Percentiles rank a stretch among this genome's conserved stretches.
phyloP scores from a whole-genome alignment of 139 green algal species.

The Yamagishiella unicocca region DNA sequence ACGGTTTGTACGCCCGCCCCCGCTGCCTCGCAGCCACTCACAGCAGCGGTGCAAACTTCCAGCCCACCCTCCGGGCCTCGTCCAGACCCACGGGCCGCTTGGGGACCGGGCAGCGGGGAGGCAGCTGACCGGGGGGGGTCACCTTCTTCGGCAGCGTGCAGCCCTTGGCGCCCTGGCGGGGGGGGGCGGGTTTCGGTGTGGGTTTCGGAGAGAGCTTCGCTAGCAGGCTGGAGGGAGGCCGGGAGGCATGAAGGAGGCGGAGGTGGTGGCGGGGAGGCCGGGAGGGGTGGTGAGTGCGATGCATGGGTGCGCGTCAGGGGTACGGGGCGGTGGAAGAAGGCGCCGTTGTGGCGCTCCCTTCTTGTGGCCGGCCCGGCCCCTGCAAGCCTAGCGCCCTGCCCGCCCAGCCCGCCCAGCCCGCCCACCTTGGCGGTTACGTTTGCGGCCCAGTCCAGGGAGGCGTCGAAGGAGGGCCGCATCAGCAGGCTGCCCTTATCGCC shows the following conservation, averaged over 20 bases:
- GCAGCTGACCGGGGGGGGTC: neutral
- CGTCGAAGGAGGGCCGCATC: constrained; percentile 26
- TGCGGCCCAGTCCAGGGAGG: constrained; percentile 42
- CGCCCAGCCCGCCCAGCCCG: neutral
- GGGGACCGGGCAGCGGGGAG: constrained; percentile 28
- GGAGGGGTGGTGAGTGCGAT: no score
- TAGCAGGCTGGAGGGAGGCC: no score
- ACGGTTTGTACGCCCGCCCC: no score
- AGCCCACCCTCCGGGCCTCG: constrained; percentile 18
- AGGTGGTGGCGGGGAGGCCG: no score
- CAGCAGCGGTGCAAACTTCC: constrained; percentile 40
- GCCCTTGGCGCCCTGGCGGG: neutral
- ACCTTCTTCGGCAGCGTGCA: constrained; percentile 41
- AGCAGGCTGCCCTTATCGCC: constrained; percentile 18
- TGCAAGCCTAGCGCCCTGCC: neutral
- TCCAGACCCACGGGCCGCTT: neutral
- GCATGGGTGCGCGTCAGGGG: no score
- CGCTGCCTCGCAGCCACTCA: neutral
- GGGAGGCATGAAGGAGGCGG: no score
- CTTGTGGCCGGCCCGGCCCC: neutral
- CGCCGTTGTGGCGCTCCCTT: no score
- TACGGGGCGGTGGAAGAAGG: no score
- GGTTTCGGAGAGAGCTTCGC: no score
- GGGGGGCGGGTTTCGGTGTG: neutral
- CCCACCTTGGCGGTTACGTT: constrained; percentile 35